phyloP scores from a whole-genome alignment of 2,329 filamentous ascomycete genomes.

The Geosmithia flava region DNA sequence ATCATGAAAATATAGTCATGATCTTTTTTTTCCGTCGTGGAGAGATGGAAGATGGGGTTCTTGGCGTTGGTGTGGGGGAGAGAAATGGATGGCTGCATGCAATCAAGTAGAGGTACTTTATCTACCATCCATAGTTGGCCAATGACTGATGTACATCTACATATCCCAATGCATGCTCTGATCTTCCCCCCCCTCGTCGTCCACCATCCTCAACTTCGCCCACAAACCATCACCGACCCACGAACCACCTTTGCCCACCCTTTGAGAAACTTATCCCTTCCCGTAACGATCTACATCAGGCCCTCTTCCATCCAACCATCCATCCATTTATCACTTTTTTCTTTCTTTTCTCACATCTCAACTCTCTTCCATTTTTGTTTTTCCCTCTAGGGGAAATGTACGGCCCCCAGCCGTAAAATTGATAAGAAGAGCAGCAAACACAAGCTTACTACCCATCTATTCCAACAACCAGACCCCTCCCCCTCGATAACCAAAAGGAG shows the following conservation, averaged over 20 bases:
- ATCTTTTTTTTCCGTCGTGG: too few relatives aligned
- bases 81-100: too few relatives aligned
- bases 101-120: too few relatives aligned
- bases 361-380: not conserved
- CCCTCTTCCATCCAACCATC: not conserved
- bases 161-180: not conserved
- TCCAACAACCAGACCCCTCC: not conserved
- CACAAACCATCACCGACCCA: not conserved
- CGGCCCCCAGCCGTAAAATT: too few relatives aligned
- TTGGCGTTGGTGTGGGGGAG: too few relatives aligned
- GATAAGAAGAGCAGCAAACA: too few relatives aligned
- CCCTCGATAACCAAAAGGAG: not conserved
- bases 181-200: not conserved
- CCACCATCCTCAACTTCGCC: not conserved
- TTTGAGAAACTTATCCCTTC: not conserved
- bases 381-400: not conserved
- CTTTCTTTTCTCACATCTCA: not conserved
- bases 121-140: too few relatives aligned
- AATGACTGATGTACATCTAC: not conserved
- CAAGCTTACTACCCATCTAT: not conserved
- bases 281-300: too few relatives aligned
- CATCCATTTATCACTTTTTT: not conserved
- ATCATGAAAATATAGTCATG: too few relatives aligned
- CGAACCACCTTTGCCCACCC: not conserved
- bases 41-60: too few relatives aligned